These are phyloP conservation scores for Cordyceps tenuipes DNA, from an alignment of 2,329 filamentous ascomycete genomes.

Conservation along the genomic window DNA sequence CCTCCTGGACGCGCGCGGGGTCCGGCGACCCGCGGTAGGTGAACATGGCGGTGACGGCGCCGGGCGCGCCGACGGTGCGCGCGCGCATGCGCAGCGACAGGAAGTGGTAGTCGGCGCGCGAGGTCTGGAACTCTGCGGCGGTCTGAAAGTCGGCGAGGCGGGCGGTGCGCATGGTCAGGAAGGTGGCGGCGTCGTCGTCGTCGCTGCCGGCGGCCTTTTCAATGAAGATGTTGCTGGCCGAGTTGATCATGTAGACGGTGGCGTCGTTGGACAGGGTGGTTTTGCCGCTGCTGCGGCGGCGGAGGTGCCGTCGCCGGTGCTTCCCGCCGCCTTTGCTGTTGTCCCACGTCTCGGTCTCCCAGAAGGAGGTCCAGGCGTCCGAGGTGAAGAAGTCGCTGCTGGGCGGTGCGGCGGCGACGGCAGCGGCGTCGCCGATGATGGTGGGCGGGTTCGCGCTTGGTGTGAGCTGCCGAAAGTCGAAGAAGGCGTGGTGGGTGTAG, in stretches of 20 bases:
- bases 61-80: constrained; percentile 37
- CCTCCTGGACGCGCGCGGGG: constrained; percentile 37
- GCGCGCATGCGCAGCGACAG: constrained; percentile 40
- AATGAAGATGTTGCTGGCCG: constrained; percentile 38
- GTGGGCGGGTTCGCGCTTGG: constrained; percentile 30
- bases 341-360: constrained; percentile 23
- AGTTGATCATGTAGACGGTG: constrained; percentile 31
- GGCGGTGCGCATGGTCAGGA: constrained; percentile 39
- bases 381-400: constrained; percentile 33
- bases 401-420: constrained; percentile 21
- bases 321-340: background rate
- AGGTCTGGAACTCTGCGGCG: constrained; percentile 39
- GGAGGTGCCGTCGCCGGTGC: no score
- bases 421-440: constrained; percentile 21
- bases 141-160: constrained; percentile 37
- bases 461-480: constrained; percentile 38
- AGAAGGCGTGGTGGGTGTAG: constrained; percentile 39
- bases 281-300: background rate
- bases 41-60: constrained; percentile 46
- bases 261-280: constrained; percentile 20
- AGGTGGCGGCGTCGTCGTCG: constrained; percentile 30
- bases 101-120: constrained; percentile 20
- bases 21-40: constrained; percentile 34
- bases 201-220: constrained; percentile 30
- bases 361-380: constrained; percentile 24